Conservation (phyloP, 805 yeast genomes). For the Saccharomycopsis schoenii region DNA sequence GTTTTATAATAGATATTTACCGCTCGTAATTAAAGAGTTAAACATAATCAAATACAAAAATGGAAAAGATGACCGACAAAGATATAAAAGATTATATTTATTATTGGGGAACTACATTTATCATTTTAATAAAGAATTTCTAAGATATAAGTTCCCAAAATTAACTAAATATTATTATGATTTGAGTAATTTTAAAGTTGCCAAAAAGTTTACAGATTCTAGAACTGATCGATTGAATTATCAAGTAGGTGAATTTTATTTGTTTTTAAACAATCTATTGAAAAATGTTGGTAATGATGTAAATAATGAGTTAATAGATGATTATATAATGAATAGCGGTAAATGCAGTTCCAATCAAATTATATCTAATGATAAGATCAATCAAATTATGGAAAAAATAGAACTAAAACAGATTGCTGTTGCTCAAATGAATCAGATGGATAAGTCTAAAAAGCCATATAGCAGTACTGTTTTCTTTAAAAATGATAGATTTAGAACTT, state of each 20-base stretch:
- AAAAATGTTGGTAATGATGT: background rate
- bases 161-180: slow-evolving; percentile 4
- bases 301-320: background rate
- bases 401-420: background rate
- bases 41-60: background rate
- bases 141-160: slow-evolving; percentile 2
- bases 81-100: background rate
- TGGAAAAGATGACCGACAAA: background rate
- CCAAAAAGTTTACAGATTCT: background rate
- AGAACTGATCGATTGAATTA: background rate
- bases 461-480: background rate
- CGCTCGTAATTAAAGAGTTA: background rate
- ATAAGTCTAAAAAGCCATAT: background rate
- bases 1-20: background rate
- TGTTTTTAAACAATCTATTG: background rate
- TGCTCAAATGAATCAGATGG: background rate
- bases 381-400: background rate
- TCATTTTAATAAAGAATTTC: background rate
- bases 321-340: background rate
- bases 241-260: background rate
- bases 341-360: background rate
- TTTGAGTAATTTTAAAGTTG: background rate
- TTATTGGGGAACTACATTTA: background rate
- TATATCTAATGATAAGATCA: background rate
- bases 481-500: background rate